Evolutionary conservation across 2,329 filamentous ascomycete species (phyloP), one percentile per base, ranked within the genome.

Genomic region (Chrysoporthe cubensis): DNA sequence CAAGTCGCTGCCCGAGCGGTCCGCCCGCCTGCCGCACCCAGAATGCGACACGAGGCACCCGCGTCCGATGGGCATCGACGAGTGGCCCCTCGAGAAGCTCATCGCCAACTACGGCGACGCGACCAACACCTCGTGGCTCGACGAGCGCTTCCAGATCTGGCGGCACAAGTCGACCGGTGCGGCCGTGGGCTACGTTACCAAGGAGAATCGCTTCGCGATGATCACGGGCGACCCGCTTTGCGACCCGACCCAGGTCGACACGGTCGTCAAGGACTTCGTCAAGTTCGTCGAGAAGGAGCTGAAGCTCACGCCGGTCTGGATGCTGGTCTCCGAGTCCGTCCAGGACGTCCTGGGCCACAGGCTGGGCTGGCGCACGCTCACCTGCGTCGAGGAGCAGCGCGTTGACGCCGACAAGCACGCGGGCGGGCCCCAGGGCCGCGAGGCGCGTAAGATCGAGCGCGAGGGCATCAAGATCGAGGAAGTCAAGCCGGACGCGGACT

Each of bases 41-140:
- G 92, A 97, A 72, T 91, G 94, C 7, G 94, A 94, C 75, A 97
- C 94, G 0, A 85, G 81, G 72, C 76, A 77, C 59, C 79, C 79
- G 13, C 72, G 79, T 72, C 83, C 79, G 66, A 84, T 81, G 75
- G 86, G 79, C 8, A 11, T 16, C 5, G 63, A 65, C 16, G 43
- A 70, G 2, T 70, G 64, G 40, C 85, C 92, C 0, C 77, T 97
- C 5, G 92, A 94, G 76, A 91, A 97, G 76, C 88, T 97, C 54
- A 94, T 97, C 77, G 93, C 93, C 75, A 97, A 97, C 78, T 97
- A 97, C 73, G 94, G 94, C 70, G 94, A 97, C 78, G 93, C 94
- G 1, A 94, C 93, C 61, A 96, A 97, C 75, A 97, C 94, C 0
- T 96, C 93, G 0, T 97, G 94, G 93, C 87, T 96, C 8, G 94